Evolutionary conservation across 768 basidiomycete genomes (phyloP).

Genomic region (Rhodosporidiobolus odoratus): DNA sequence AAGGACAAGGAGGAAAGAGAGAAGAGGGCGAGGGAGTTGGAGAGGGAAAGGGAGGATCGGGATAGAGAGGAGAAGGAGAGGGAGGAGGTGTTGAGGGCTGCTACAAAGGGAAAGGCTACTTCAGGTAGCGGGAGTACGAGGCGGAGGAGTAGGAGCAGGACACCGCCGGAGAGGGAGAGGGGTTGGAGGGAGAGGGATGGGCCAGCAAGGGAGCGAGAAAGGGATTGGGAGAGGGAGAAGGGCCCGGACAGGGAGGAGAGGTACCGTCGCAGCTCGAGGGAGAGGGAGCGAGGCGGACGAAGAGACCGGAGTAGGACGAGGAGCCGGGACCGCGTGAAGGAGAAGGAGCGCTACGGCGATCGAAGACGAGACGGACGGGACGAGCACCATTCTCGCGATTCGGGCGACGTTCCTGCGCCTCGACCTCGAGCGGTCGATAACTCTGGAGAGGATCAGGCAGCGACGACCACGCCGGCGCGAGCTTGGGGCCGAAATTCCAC

Average conservation of each 20-base stretch:
- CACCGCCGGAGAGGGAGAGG: background rate
- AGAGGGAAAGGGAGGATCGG: background rate
- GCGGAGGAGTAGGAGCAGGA: background rate
- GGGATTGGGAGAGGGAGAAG: background rate
- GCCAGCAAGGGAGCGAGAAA: background rate
- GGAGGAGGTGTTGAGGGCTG: background rate
- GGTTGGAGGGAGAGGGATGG: slow-evolving; percentile 1
- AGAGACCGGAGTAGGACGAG: background rate
- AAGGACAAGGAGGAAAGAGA: slow-evolving; percentile 41
- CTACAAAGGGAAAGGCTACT: background rate
- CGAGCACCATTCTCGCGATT: slow-evolving; percentile 1
- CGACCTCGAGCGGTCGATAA: slow-evolving; percentile 2
- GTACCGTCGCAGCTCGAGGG: slow-evolving; percentile 19
- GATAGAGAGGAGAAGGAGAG: slow-evolving; percentile 11
- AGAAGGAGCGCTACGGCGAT: background rate
- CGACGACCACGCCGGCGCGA: background rate
- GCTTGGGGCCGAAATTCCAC: background rate
- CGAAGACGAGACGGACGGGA: background rate
- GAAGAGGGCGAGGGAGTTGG: slow-evolving; percentile 30
- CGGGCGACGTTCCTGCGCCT: slow-evolving; percentile 14
- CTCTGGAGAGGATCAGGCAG: background rate
- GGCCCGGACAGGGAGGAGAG: background rate
- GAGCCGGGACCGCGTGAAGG: background rate
- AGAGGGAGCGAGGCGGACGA: background rate
- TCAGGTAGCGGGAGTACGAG: background rate